Base-by-base conservation (phyloP, 345 rosid genomes). In the Rhodamnia rubescens region DNA sequence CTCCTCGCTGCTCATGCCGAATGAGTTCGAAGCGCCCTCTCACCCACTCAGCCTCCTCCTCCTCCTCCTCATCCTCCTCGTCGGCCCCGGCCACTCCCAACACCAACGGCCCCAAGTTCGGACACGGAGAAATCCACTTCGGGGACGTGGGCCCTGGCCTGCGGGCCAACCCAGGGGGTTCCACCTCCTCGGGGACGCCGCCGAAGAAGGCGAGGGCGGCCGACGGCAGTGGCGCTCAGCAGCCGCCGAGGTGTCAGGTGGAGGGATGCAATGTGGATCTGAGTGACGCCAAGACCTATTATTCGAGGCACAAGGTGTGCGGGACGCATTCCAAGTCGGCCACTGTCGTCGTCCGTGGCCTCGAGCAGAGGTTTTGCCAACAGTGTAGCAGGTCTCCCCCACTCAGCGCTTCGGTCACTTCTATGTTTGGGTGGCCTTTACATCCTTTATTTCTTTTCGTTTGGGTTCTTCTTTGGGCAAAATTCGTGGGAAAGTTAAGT, bases 341-440 rank as follows among this genome's bases (percentile, higher is more conserved):
- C 85, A 93, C 91, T 85, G 98, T 98, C 1, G 89, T 94, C 82
- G 98, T 97, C 24, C 95, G 95, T 86, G 94, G 91, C 82, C 90
- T 91, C 36, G 90, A 94, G 98, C 99, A 97, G 93, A 95, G 98
- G 24, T 95, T 97, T 85, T 97, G 99, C 90, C 99, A 97, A 89
- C 99, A 97, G 91, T 97, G 99, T 85, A 97, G 98, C 88, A 93
- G 99, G 99, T 97, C 27, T 51, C 24, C 6, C 13, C 13, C 42
- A 12, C 26, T 36, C 47, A 1, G 78, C 47, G 3, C 47, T 69
- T 69, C 78, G 78, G 78, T 36, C 47, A 10, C 55, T 81, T 81
- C 32, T 18, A 27, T 26, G 29, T 53, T 81, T 81, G 55, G 83
- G 83, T 26, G 53, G 54, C 22, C 22, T 52, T 81, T 81, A 6